phyloP scores from a whole-genome alignment of 192 early-diverging fungal genomes.

The Backusella psychrophila region DNA sequence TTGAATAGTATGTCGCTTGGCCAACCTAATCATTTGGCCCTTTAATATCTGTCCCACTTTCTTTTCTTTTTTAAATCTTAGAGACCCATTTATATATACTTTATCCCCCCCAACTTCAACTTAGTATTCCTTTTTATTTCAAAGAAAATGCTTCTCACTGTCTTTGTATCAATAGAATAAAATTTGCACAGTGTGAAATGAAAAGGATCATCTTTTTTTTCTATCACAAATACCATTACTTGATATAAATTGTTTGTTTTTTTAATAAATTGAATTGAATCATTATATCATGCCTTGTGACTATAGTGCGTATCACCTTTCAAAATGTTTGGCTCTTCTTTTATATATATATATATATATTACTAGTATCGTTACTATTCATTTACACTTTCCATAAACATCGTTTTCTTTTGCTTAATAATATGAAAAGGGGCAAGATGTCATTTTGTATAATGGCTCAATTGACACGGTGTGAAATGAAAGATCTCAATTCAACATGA shows the following conservation, averaged over 20 bases:
- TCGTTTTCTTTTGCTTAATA: too few species aligned
- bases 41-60: neutral
- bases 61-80: neutral
- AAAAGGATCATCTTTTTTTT: neutral
- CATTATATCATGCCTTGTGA: too few species aligned
- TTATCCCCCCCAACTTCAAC: neutral
- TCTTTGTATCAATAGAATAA: neutral
- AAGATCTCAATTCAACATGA: too few species aligned
- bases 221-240: neutral
- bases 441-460: too few species aligned
- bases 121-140: neutral
- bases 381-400: too few species aligned
- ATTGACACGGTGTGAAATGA: too few species aligned
- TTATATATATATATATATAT: too few species aligned
- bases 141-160: neutral
- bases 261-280: too few species aligned
- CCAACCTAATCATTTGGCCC: slow-evolving; percentile 7
- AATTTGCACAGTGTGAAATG: neutral
- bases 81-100: neutral
- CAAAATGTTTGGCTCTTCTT: too few species aligned
- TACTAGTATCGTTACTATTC: too few species aligned
- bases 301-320: too few species aligned
- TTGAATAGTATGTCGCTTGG: slow-evolving; percentile 14
- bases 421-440: too few species aligned
- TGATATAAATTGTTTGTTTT: neutral